Percentiles rank a stretch among this genome's conserved stretches.
Evolutionary conservation across 2,329 filamentous ascomycete genomes (phyloP).

Genomic region (Alternaria burnsii): DNA sequence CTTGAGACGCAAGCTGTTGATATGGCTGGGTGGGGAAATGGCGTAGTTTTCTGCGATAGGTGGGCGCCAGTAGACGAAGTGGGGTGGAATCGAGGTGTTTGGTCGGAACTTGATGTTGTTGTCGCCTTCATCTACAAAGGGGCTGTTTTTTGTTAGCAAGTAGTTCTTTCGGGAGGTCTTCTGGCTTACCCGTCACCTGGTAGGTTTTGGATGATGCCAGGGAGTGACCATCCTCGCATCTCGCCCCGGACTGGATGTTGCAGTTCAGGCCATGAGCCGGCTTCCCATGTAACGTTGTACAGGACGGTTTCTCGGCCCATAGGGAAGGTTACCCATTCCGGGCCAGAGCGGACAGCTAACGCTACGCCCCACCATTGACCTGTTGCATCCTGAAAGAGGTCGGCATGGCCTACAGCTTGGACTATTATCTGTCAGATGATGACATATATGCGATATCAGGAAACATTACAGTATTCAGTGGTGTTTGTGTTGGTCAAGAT

Average conservation of each 20-base stretch:
- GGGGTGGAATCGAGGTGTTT: slow-evolving; percentile 56
- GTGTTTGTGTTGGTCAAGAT: slow-evolving; percentile 52
- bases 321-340: slow-evolving; percentile 21
- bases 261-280: slow-evolving; percentile 55
- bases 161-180: not conserved
- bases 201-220: slow-evolving; percentile 43
- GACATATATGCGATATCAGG: not conserved
- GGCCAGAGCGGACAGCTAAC: slow-evolving; percentile 30
- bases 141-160: slow-evolving; percentile 20
- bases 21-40: slow-evolving; percentile 57
- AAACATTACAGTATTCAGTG: slow-evolving; percentile 38
- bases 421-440: slow-evolving; percentile 1
- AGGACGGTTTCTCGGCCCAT: slow-evolving; percentile 40
- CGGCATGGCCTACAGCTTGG: slow-evolving; percentile 40
- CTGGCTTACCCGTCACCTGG: slow-evolving; percentile 49
- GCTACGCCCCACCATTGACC: slow-evolving; percentile 36
- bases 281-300: slow-evolving; percentile 32
- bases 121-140: slow-evolving; percentile 54
- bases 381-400: slow-evolving; percentile 36
- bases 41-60: slow-evolving; percentile 57
- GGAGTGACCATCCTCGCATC: slow-evolving; percentile 54
- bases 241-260: slow-evolving; percentile 55
- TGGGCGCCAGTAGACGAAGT: slow-evolving; percentile 65
- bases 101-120: slow-evolving; percentile 57
- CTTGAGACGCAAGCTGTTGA: slow-evolving; percentile 57